A percentile compares a stretch with the other conserved stretches of the same genome.
Evolutionary conservation across 2,329 filamentous ascomycete species (phyloP).

Genomic region (Fonsecaea nubica): DNA sequence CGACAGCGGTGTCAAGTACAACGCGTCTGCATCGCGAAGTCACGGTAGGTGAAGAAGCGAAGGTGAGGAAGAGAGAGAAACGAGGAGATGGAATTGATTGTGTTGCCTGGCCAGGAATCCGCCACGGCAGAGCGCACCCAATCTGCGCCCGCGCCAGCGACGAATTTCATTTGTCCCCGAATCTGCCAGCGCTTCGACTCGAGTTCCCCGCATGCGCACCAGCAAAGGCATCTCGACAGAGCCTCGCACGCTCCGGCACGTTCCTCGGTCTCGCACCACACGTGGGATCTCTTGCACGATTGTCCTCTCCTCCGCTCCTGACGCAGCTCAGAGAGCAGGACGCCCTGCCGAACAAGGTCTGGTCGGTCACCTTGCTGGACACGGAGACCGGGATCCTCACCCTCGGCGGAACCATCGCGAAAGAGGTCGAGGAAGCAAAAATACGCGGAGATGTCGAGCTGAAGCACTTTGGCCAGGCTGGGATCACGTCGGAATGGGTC

Average conservation of each 20-base stretch:
- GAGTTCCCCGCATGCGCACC: slow-evolving; percentile 43
- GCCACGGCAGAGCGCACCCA: slow-evolving; percentile 37
- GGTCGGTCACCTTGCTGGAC: slow-evolving; percentile 44
- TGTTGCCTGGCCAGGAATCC: slow-evolving; percentile 29
- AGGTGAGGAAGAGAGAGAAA: neutral
- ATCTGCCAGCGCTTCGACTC: slow-evolving; percentile 34
- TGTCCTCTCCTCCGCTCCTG: slow-evolving; percentile 38
- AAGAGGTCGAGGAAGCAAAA: slow-evolving; percentile 40
- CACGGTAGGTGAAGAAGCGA: slow-evolving; percentile 34
- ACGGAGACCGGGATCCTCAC: slow-evolving; percentile 43
- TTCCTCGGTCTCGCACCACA: slow-evolving; percentile 44
- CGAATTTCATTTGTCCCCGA: slow-evolving; percentile 31
- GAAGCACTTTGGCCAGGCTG: slow-evolving; percentile 35
- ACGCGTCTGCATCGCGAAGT: slow-evolving; percentile 41
- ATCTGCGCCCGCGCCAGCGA: slow-evolving; percentile 41
- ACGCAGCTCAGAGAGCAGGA: slow-evolving; percentile 38
- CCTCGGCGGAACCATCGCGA: slow-evolving; percentile 43
- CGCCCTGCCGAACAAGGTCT: slow-evolving; percentile 39
- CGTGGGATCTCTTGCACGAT: slow-evolving; percentile 39
- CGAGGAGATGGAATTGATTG: too few relatives aligned
- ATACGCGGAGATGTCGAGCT: slow-evolving; percentile 40
- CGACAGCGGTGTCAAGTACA: slow-evolving; percentile 41
- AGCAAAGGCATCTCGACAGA: slow-evolving; percentile 40
- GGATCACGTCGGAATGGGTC: slow-evolving; percentile 29
- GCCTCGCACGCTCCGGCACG: slow-evolving; percentile 41